These are phyloP conservation scores for Colletotrichum plurivorum DNA, from an alignment of 2,329 filamentous ascomycete species.

Conservation along the genomic window DNA sequence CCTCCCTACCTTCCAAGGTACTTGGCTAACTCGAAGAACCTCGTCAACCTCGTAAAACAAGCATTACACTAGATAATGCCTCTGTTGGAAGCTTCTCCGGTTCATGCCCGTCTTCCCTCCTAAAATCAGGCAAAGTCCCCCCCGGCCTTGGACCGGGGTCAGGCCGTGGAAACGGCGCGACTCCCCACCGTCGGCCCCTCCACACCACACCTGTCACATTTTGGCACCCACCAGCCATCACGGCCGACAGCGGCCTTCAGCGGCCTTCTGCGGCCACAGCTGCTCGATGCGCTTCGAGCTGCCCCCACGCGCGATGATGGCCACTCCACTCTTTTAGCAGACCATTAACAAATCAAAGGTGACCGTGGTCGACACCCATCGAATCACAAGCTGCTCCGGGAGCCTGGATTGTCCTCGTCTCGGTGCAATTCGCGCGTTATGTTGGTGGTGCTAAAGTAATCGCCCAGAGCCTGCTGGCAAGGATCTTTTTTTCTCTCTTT, in stretches of 20 bases:
- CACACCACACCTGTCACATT: slow-evolving; percentile 10
- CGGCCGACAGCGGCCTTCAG: slow-evolving; percentile 14
- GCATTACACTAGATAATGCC: too few species aligned
- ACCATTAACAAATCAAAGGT: slow-evolving; percentile 24
- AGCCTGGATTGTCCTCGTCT: not conserved
- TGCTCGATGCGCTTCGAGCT: slow-evolving; percentile 19
- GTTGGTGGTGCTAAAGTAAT: slow-evolving; percentile 3
- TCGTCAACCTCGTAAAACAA: too few species aligned
- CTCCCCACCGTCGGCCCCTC: slow-evolving; percentile 28
- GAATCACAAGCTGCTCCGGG: slow-evolving; percentile 21
- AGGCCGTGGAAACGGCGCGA: slow-evolving; percentile 15
- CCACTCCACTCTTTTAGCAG: slow-evolving; percentile 26
- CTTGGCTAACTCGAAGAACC: too few species aligned
- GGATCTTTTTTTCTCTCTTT: too few species aligned
- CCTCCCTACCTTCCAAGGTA: too few species aligned
- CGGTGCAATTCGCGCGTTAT: not conserved
- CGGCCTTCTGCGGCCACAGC: slow-evolving; percentile 8
- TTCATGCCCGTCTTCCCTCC: not conserved
- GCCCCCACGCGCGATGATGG: slow-evolving; percentile 12
- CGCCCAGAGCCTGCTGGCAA: not conserved
- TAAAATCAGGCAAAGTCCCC: not conserved
- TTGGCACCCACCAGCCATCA: not conserved
- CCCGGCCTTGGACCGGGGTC: not conserved
- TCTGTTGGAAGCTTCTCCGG: not conserved
- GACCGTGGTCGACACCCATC: slow-evolving; percentile 1